Base-by-base conservation (phyloP, 352 stramenopile genomes). In the Phytophthora meadii region DNA sequence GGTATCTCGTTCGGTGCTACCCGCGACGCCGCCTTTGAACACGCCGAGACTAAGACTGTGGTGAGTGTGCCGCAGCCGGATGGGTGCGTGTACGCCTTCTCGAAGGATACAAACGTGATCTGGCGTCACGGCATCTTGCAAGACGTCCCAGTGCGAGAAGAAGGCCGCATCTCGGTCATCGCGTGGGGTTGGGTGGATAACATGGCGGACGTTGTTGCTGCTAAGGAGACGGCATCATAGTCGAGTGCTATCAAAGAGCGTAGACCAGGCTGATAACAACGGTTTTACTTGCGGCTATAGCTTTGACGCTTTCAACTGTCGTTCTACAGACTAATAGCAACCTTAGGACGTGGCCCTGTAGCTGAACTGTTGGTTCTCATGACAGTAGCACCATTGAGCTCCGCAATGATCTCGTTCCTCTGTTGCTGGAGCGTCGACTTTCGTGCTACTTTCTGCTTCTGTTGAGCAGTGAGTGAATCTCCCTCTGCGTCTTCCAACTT, bases 121-220 rank as follows among this genome's bases (percentile, higher is more conserved):
- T 98, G 91, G 90, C 95, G 88, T 66, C 95, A 98, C 68, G 95
- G 95, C 49, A 90, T 98, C 24, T 68, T 98, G 14, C 72, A 93
- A 51, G 83, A 97, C 64, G 74, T 87, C 36, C 84, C 96, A 1
- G 82, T 95, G 66, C 80, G 82, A 54, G 74, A 89, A 14, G 94
- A 98, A 70, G 95, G 95, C 14, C 82, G 95, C 45, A 98, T 98
- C 68, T 97, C 84, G 19, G 93, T 98, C 58, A 98, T 98, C 65
- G 76, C 97, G 5, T 98, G 95, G 95, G 95, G 93, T 14, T 90
- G 81, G 85, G 83, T 93, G 55, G 82, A 91, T 60, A 79, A 76
- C 65, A 93, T 92, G 79, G 65, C 51, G 30, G 78, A 92, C 7
- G 59, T 61, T 42, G 45, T 37, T 17, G 57, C 54, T n/a, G 5